phyloP scores from a whole-genome alignment of 2,329 filamentous ascomycete genomes.

The Fusarium hostae region DNA sequence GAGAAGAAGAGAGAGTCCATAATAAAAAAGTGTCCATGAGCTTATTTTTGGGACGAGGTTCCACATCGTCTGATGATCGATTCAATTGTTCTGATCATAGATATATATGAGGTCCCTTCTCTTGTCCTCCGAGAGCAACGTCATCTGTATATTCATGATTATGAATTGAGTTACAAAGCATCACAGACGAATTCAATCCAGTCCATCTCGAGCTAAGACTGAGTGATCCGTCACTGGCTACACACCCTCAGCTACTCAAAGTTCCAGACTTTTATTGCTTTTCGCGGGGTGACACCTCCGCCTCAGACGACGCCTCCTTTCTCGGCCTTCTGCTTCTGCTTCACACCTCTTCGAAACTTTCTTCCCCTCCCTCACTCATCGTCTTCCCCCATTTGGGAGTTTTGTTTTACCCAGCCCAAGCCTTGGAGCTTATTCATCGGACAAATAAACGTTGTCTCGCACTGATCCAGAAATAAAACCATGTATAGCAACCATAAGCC shows the following conservation, averaged over 20 bases:
- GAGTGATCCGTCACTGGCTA: neutral
- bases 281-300: conserved; percentile 38
- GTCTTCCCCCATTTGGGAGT: conserved; percentile 37
- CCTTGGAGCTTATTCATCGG: conserved; percentile 26
- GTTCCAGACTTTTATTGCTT: conserved; percentile 24
- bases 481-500: conserved; percentile 53
- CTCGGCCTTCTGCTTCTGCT: conserved; percentile 6
- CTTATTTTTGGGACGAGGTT: conserved; percentile 11
- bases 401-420: conserved; percentile 29
- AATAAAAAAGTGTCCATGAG: conserved; percentile 31
- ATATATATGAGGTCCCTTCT: neutral
- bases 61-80: conserved; percentile 19
- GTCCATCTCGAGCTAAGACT: conserved; percentile 6
- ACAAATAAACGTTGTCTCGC: conserved; percentile 29
- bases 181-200: neutral
- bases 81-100: neutral
- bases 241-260: conserved; percentile 15
- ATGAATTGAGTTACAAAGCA: conserved; percentile 23
- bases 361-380: conserved; percentile 24
- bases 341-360: conserved; percentile 2
- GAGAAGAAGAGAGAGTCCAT: conserved; percentile 3
- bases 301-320: conserved; percentile 19
- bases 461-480: conserved; percentile 24
- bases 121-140: neutral
- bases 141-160: conserved; percentile 9